Evolutionary conservation across 2,329 filamentous ascomycete genomes (phyloP).

Genomic region (Fusarium nematophilum): DNA sequence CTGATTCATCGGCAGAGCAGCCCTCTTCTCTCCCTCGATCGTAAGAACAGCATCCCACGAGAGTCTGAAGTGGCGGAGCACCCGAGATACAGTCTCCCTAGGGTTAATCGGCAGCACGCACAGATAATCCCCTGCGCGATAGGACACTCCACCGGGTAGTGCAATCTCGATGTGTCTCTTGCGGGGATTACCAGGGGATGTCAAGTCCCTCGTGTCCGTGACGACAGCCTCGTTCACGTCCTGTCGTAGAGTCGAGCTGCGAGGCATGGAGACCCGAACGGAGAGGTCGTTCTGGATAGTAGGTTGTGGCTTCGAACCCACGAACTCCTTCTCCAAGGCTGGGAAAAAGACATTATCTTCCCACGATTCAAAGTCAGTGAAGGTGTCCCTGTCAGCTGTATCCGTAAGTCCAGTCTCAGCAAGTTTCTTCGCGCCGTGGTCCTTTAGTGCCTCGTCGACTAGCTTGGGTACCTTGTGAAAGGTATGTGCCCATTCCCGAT

Average conservation of each 20-base stretch:
- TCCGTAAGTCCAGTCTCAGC: conserved; percentile 63
- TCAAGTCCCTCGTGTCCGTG: conserved; percentile 63
- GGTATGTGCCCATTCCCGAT: conserved; percentile 64
- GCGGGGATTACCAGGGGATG: conserved; percentile 51
- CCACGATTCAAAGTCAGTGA: conserved; percentile 72
- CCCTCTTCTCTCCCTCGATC: conserved; percentile 59
- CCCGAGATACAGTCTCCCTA: conserved; percentile 66
- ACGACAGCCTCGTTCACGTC: conserved; percentile 71
- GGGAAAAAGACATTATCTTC: conserved; percentile 63
- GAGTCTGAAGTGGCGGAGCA: conserved; percentile 70
- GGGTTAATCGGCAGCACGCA: conserved; percentile 76
- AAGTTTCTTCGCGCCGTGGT: conserved; percentile 41
- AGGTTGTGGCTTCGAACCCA: conserved; percentile 49
- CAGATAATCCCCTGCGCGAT: conserved; percentile 77
- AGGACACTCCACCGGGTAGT: conserved; percentile 70
- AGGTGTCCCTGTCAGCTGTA: conserved; percentile 68
- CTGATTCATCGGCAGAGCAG: conserved; percentile 61
- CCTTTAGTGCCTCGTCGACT: conserved; percentile 61
- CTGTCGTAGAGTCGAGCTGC: conserved; percentile 64
- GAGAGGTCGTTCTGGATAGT: neutral
- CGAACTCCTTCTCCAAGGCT: conserved; percentile 60
- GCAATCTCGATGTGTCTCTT: conserved; percentile 73
- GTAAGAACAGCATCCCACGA: conserved; percentile 69
- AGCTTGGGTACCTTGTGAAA: conserved; percentile 72
- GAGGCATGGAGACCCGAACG: neutral